Evolutionary conservation across 176 grass and related monocot species (phyloP).

Genomic region (Zea luxurians): DNA sequence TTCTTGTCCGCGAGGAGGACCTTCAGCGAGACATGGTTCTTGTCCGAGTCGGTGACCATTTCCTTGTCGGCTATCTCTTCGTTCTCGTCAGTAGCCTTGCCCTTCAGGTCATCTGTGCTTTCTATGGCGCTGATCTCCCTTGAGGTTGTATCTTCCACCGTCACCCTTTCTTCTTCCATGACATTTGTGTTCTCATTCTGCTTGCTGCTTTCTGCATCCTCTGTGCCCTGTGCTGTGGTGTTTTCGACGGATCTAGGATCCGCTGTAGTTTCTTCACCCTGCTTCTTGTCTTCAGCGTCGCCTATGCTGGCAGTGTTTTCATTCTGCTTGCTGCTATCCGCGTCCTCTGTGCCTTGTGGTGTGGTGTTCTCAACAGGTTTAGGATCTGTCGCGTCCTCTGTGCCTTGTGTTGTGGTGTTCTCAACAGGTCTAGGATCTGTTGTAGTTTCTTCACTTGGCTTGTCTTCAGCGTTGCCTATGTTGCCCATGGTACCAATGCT

Average conservation of each 20-base stretch:
- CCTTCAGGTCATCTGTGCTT: conserved; percentile 10
- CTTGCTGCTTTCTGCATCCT: too few species aligned
- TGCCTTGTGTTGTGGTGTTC: not conserved
- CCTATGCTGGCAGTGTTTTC: not conserved
- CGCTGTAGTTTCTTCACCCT: too few species aligned
- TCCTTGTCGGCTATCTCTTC: conserved; percentile 53
- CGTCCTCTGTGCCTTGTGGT: not conserved
- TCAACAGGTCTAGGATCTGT: conserved; percentile 10
- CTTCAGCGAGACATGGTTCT: conserved; percentile 50
- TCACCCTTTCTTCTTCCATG: not conserved
- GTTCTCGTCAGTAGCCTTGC: not conserved
- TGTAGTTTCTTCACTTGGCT: not conserved
- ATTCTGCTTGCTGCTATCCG: not conserved
- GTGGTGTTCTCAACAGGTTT: not conserved
- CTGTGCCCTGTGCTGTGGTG: too few species aligned
- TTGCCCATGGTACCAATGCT: not conserved
- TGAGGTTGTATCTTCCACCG: not conserved
- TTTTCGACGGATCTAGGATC: too few species aligned
- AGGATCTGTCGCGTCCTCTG: not conserved
- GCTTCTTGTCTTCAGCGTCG: not conserved
- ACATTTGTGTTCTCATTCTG: not conserved
- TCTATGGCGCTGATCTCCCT: conserved; percentile 32
- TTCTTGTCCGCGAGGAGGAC: conserved; percentile 51
- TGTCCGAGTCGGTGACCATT: conserved; percentile 43
- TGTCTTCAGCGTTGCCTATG: not conserved